These are phyloP conservation scores for Rhizopus delemar DNA, from an alignment of 371 early-diverging fungal genomes.

Conservation along the genomic window DNA sequence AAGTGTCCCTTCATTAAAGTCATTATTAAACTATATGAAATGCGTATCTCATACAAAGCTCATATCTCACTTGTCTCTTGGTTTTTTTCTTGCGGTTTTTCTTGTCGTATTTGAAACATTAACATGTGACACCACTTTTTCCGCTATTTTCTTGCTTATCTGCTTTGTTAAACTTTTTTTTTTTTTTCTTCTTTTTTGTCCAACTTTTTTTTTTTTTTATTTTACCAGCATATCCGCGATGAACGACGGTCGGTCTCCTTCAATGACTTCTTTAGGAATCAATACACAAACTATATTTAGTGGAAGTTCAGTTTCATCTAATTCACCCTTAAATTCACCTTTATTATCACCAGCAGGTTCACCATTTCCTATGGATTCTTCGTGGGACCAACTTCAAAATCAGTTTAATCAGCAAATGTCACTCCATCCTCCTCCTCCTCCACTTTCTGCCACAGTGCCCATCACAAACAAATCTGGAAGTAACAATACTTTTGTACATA, in stretches of 20 bases:
- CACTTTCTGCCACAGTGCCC: slow-evolving; percentile 7
- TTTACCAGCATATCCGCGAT: slow-evolving; percentile 7
- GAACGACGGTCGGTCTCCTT: slow-evolving; percentile 23
- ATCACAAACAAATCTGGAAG: slow-evolving; percentile 13
- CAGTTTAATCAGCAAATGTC: slow-evolving; percentile 37
- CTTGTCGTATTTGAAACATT: neutral
- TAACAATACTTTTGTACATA: slow-evolving; percentile 43
- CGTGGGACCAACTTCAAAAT: slow-evolving; percentile 33
- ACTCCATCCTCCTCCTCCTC: slow-evolving; percentile 28
- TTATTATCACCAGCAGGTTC: slow-evolving; percentile 32
- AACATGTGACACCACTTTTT: slow-evolving; percentile 1
- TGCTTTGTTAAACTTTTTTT: neutral
- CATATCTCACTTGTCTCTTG: too few relatives aligned
- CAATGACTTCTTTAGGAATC: slow-evolving; percentile 25
- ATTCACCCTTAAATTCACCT: slow-evolving; percentile 39
- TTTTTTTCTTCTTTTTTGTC: slow-evolving; percentile 5
- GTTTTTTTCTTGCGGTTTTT: too few relatives aligned
- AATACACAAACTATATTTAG: slow-evolving; percentile 30
- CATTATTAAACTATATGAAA: too few relatives aligned
- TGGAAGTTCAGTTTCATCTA: slow-evolving; percentile 31
- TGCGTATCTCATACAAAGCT: too few relatives aligned
- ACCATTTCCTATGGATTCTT: slow-evolving; percentile 26
- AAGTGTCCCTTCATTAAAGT: too few relatives aligned
- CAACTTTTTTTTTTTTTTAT: slow-evolving; percentile 4
- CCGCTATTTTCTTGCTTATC: neutral